Evolutionary conservation across 768 basidiomycete species (phyloP).

Genomic region (Heimioporus sp.): DNA sequence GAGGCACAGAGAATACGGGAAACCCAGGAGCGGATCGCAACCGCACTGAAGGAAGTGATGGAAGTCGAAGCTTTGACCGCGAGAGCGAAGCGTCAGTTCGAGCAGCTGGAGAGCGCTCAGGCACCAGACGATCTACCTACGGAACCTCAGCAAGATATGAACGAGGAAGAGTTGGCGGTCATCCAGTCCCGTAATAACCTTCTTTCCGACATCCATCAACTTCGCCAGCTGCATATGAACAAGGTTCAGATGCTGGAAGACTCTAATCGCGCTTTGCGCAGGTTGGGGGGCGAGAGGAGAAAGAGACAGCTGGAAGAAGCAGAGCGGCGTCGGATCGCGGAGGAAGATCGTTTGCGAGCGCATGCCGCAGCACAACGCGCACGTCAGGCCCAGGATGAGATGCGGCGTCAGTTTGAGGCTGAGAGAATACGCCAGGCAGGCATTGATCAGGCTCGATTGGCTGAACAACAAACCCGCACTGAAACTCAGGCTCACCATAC

Average conservation of each 20-base stretch:
- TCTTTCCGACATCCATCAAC: constrained; percentile 10
- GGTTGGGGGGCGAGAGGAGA: constrained; percentile 24
- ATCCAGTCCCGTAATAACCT: constrained; percentile 11
- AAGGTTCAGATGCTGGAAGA: constrained; percentile 18
- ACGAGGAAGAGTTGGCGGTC: constrained; percentile 9
- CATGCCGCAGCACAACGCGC: constrained; percentile 11
- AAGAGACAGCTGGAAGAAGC: constrained; percentile 16
- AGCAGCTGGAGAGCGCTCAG: neutral
- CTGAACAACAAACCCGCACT: constrained; percentile 7
- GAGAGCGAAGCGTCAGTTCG: constrained; percentile 5
- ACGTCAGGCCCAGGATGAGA: constrained; percentile 4
- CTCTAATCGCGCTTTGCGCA: constrained; percentile 13
- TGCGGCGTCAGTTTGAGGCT: constrained; percentile 1
- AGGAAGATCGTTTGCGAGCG: constrained; percentile 14
- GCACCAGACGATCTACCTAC: constrained; percentile 11
- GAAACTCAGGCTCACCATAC: constrained; percentile 5
- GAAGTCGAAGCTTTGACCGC: constrained; percentile 7
- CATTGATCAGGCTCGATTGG: constrained; percentile 6
- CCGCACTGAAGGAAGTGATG: constrained; percentile 17
- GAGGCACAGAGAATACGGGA: constrained; percentile 16
- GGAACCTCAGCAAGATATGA: constrained; percentile 23
- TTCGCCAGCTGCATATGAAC: constrained; percentile 17
- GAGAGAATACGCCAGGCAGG: constrained; percentile 10
- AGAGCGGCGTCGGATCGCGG: constrained; percentile 10
- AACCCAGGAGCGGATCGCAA: constrained; percentile 17